Percentiles rank a stretch among this genome's conserved stretches.
These are phyloP conservation scores for Ochromonas danica DNA, from an alignment of 108 stramenopile genomes.

Conservation along the genomic window DNA sequence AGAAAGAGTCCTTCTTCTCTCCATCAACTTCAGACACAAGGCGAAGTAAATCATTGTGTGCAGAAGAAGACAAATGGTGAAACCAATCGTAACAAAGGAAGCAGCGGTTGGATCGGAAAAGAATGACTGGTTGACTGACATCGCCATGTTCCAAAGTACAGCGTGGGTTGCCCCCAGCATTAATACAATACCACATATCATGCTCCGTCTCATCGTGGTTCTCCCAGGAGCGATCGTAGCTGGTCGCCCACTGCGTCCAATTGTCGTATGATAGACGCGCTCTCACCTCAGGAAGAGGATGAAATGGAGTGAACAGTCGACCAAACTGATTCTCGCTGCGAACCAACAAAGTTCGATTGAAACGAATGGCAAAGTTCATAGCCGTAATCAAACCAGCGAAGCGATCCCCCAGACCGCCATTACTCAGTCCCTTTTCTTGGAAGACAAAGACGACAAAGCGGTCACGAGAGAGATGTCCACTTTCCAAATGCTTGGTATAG, in stretches of 20 bases:
- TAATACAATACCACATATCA: neutral
- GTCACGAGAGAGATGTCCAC: neutral
- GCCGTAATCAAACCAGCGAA: neutral
- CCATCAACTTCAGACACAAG: neutral
- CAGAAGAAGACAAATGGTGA: neutral
- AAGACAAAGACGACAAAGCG: neutral
- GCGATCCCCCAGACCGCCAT: constrained; percentile 9
- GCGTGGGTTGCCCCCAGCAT: neutral
- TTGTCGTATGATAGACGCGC: too few relatives aligned
- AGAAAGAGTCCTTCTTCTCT: neutral
- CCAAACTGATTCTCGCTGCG: neutral
- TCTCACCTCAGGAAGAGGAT: neutral
- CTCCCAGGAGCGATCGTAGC: neutral
- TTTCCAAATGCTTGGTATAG: neutral
- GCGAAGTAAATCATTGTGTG: neutral
- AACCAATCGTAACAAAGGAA: neutral
- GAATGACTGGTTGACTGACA: neutral
- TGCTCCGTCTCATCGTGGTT: neutral
- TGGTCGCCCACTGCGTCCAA: neutral
- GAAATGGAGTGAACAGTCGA: neutral
- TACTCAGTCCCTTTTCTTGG: neutral
- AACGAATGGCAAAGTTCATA: neutral
- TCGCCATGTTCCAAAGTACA: neutral
- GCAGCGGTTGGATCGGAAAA: neutral
- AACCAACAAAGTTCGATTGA: neutral